Evolutionary conservation across 2,329 filamentous ascomycete species (phyloP).

Genomic region (Phialocephala subalpina): DNA sequence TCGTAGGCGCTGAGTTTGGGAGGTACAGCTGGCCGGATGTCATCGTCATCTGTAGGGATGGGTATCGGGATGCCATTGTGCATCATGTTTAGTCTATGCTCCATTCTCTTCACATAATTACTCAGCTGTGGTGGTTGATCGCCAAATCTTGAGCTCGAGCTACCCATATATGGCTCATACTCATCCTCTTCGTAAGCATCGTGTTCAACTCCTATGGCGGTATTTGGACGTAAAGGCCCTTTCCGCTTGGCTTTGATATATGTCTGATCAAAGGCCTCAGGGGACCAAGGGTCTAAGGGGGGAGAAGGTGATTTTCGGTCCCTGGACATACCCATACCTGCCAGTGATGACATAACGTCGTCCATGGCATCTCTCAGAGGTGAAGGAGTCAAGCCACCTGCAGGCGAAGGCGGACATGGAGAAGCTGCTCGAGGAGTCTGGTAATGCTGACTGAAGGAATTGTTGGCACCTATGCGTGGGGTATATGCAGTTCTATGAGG

Average conservation of each 20-base stretch:
- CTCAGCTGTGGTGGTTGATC: conserved; percentile 74
- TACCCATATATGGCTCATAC: conserved; percentile 30
- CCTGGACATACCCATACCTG: conserved; percentile 78
- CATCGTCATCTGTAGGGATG: conserved; percentile 28
- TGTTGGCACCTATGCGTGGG: conserved; percentile 38
- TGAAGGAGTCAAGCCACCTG: conserved; percentile 80
- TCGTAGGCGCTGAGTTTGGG: conserved; percentile 60
- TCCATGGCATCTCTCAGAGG: conserved; percentile 96
- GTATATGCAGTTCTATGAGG: conserved; percentile 74
- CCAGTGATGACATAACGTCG: conserved; percentile 93
- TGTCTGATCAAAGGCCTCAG: conserved; percentile 77
- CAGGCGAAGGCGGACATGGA: conserved; percentile 73
- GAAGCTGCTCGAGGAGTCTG: conserved; percentile 67
- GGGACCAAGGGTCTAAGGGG: conserved; percentile 83
- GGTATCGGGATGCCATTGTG: conserved; percentile 34
- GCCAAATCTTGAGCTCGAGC: conserved; percentile 42
- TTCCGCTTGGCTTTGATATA: conserved; percentile 43
- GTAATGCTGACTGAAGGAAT: conserved; percentile 53
- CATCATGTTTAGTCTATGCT: conserved; percentile 68
- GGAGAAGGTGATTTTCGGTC: conserved; percentile 63
- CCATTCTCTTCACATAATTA: conserved; percentile 93
- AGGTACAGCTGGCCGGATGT: conserved; percentile 38
- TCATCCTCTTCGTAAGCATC: conserved; percentile 64
- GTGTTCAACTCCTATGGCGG: conserved; percentile 74
- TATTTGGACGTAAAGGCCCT: conserved; percentile 64